A percentile compares a stretch with the other conserved stretches of the same genome.
Evolutionary conservation across 2,329 filamentous ascomycete species (phyloP).

Genomic region (Escovopsis weberi): DNA sequence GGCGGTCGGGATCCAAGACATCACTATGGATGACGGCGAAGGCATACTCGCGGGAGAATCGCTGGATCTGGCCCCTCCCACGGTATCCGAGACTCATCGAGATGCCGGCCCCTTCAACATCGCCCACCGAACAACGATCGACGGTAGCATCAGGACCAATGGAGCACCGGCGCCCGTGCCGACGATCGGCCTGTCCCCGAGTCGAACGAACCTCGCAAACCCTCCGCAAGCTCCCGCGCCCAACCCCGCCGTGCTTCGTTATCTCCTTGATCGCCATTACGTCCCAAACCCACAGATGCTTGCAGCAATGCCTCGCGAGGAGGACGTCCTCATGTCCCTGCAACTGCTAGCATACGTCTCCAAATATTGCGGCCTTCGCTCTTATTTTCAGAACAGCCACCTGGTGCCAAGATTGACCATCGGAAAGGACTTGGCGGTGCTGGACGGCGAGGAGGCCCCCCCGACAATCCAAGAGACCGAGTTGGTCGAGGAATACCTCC

Average conservation of each 20-base stretch:
- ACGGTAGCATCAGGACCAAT: slow-evolving; percentile 70
- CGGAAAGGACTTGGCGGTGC: slow-evolving; percentile 63
- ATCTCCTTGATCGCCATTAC: slow-evolving; percentile 60
- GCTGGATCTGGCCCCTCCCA: slow-evolving; percentile 61
- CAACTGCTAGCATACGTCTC: slow-evolving; percentile 95
- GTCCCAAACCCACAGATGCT: slow-evolving; percentile 60
- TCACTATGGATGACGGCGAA: slow-evolving; percentile 63
- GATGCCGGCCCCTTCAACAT: slow-evolving; percentile 90
- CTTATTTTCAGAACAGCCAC: slow-evolving; percentile 92
- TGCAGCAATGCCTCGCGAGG: slow-evolving; percentile 86
- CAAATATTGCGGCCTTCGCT: slow-evolving; percentile 91
- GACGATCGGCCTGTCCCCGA: slow-evolving; percentile 58
- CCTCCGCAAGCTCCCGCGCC: slow-evolving; percentile 62
- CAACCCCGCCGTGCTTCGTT: slow-evolving; percentile 60
- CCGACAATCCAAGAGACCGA: slow-evolving; percentile 30
- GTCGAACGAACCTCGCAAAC: slow-evolving; percentile 53
- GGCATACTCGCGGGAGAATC: slow-evolving; percentile 62
- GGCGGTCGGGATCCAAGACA: slow-evolving; percentile 74
- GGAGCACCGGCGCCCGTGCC: slow-evolving; percentile 51
- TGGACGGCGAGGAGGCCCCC: slow-evolving; percentile 53
- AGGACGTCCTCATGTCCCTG: slow-evolving; percentile 95
- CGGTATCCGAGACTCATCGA: slow-evolving; percentile 63
- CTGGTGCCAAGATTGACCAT: slow-evolving; percentile 86
- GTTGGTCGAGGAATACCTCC: slow-evolving; percentile 70
- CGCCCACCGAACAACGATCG: slow-evolving; percentile 68